Base-by-base conservation (phyloP, 2,329 filamentous ascomycete genomes). In the Teratosphaeria nubilosa region DNA sequence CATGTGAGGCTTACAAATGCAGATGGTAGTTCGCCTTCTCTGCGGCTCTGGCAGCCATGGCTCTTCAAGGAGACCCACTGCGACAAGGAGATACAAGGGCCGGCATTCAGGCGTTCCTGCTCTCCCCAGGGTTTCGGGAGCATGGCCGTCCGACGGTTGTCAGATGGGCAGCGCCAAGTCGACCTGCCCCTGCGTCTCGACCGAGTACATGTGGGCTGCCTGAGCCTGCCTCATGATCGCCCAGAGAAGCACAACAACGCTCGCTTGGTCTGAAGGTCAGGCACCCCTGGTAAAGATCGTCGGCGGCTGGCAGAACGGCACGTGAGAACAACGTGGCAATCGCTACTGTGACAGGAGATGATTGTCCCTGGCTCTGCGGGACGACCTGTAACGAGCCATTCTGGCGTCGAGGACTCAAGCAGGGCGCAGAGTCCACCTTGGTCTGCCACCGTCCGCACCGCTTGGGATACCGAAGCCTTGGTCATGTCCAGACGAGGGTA, bases 261-360 rank as follows among this genome's bases (percentile, higher is more conserved):
- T 30, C 50, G 50, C 16, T 30, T 24, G 22, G 27, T 30, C 20
- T 24, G 31, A 53, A n/a, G 22, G 25, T 34, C 25, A 11, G 25
- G 31, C 31, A 34, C 20, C 25, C 51, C 51, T 30, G 51, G 25
- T 32, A 13, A 32, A 6, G 54, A 56, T 56, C 37, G 24, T 16
- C 54, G 45, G 45, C 48, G 32, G 48, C 16, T 56, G 32, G 24
- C 55, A 56, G 45, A 13, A 27, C 27, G 55, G 55, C 55, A 52
- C 55, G 55, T 56, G 55, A 37, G 32, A 24, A 37, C n/a, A 30
- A 56, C 55, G 55, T 56, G 55, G 55, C 41, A n/a, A 56, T 56
- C 27, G 55, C 32, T 56, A n/a, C 55, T 45, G 37, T 16, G 30
- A 34, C 27, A 24, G 32, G 53, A 22, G 27, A 54, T 2, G 53